Evolutionary conservation across 495 filamentous ascomycete species (phyloP), one percentile per base, ranked within the genome.

Genomic region (Podospora bellae-mahoneyi): DNA sequence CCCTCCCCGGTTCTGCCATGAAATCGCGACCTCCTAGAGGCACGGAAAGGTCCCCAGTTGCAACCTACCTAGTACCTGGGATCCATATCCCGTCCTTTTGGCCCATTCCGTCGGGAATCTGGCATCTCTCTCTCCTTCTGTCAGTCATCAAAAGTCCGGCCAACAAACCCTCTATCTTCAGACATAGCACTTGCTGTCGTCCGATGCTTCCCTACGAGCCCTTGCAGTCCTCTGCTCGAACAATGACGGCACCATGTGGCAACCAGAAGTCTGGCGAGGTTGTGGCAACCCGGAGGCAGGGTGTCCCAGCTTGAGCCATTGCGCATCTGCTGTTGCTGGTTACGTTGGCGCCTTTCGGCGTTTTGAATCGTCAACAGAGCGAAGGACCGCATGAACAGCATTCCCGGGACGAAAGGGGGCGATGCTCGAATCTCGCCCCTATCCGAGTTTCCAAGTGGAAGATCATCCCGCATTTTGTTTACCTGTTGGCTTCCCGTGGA

Each of bases 321-420:
- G 39, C 2, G 39, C 0, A 16, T 48, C 39, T 48, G 39, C 2
- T 48, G 39, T 10, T 48, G 13, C 13, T 13, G 34, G 34, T 39
- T 39, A 39, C 34, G 34, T 39, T 1, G 34, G 34, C 10, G 34
- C 10, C 23, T 39, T 39, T 5, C 34, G 34, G 34, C 10, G 5
- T 39, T 39, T 5, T 10, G 34, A 39, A 39, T 5, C 34, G 34
- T 39, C 34, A 39, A 39, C 6, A 39, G 5, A 39, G 34, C 34
- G 34, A 48, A 48, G 39, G 13, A 18, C 39, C 39, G 39, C 39
- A 48, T 48, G 39, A 61, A 61, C 16, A 61, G 59, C 59, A 30
- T 28, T 20, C 26, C 5, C 16, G 16, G 59, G 59, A 61, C 59
- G 23, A 61, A 61, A 26, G 59, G 59, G 59, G 59, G 59, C 59